phyloP scores from a whole-genome alignment of 257 asterid genomes.

The Nicotiana otophora region DNA sequence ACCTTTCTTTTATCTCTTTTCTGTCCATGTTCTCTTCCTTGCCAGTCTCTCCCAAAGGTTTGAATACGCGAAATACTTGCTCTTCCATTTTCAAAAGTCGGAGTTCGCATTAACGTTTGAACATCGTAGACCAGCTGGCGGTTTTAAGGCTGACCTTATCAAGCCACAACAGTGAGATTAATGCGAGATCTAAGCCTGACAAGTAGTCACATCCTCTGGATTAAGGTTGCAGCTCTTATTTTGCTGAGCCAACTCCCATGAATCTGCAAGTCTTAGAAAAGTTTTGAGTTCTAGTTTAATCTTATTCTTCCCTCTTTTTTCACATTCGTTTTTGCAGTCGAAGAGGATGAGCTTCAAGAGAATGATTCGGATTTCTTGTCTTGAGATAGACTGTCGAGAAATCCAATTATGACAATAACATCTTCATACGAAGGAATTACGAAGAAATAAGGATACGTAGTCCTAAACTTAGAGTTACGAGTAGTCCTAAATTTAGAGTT shows the following conservation, averaged over 20 bases:
- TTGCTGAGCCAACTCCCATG: not conserved
- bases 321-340: not conserved
- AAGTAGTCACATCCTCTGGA: not conserved
- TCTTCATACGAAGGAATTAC: not conserved
- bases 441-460: too few relatives aligned
- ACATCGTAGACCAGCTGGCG: not conserved
- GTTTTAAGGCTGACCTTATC: not conserved
- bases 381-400: not conserved
- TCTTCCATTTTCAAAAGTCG: not conserved
- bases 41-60: too few relatives aligned
- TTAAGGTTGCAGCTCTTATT: slow-evolving; percentile 18
- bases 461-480: too few relatives aligned
- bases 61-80: not conserved
- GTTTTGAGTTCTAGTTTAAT: not conserved
- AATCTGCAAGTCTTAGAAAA: not conserved
- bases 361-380: too few relatives aligned
- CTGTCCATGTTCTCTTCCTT: too few relatives aligned
- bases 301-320: not conserved
- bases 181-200: not conserved
- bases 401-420: not conserved
- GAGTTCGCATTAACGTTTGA: not conserved
- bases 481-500: too few relatives aligned
- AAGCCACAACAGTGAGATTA: not conserved
- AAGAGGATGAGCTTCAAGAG: too few relatives aligned
- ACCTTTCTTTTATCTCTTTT: too few relatives aligned